Conservation (phyloP, 2,329 filamentous ascomycete genomes). For the Claviceps humidiphila region DNA sequence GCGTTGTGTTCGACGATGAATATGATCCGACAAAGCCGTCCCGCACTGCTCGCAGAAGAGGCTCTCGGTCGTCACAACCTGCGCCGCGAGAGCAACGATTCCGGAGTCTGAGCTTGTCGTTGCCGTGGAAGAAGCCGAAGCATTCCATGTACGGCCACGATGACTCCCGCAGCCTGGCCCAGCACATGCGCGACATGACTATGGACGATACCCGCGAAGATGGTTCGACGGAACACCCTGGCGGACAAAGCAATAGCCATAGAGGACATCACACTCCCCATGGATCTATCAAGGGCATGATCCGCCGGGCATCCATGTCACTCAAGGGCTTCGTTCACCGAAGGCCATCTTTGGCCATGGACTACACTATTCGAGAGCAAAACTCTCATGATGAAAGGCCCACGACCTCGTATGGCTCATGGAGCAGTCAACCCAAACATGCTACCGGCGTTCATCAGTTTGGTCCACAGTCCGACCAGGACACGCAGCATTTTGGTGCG, state of each 20-base stretch:
- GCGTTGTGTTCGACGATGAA: constrained; percentile 1
- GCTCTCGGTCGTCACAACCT: neutral
- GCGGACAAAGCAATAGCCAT: constrained; percentile 11
- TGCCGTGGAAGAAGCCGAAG: constrained; percentile 37
- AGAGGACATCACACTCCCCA: constrained; percentile 13
- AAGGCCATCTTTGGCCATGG: constrained; percentile 28
- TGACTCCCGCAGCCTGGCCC: constrained; percentile 16
- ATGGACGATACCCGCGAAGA: constrained; percentile 19
- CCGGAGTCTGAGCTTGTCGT: constrained; percentile 36
- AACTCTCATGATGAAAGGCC: constrained; percentile 19
- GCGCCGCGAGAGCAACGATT: constrained; percentile 24
- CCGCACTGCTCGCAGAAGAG: neutral
- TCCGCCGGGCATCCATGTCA: constrained; percentile 42
- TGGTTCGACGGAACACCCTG: constrained; percentile 9
- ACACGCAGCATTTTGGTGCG: constrained; percentile 14
- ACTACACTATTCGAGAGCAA: constrained; percentile 17
- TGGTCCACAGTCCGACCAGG: constrained; percentile 30
- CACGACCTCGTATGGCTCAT: constrained; percentile 35
- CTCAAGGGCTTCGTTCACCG: constrained; percentile 39
- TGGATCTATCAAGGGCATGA: constrained; percentile 33
- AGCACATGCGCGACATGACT: constrained; percentile 18
- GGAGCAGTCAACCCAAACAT: constrained; percentile 35
- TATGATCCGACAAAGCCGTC: constrained; percentile 3
- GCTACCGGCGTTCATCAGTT: constrained; percentile 37
- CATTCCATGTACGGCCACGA: constrained; percentile 24